These are phyloP conservation scores for Discostella stelligera DNA, from an alignment of 352 stramenopile genomes.

Conservation along the genomic window DNA sequence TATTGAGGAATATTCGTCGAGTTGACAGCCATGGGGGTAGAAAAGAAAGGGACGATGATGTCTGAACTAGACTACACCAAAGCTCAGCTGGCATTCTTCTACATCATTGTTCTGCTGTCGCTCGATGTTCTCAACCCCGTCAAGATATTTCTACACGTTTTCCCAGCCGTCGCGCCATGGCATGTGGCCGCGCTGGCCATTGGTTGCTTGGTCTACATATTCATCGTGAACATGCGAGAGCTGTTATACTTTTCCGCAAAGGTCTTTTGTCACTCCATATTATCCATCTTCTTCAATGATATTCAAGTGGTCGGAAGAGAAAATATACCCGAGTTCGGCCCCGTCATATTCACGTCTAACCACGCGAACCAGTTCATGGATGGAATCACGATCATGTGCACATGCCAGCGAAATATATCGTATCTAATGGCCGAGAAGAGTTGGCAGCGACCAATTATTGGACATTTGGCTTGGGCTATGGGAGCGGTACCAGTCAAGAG, in stretches of 20 bases:
- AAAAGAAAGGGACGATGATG: conserved; percentile 49
- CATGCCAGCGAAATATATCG: conserved; percentile 91
- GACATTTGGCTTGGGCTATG: conserved; percentile 92
- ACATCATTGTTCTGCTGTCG: conserved; percentile 72
- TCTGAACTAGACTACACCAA: conserved; percentile 69
- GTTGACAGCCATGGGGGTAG: conserved; percentile 20
- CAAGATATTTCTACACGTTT: conserved; percentile 81
- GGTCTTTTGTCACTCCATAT: conserved; percentile 95
- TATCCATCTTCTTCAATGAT: conserved; percentile 97
- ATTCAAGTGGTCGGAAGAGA: conserved; percentile 94
- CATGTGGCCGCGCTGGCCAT: conserved; percentile 65
- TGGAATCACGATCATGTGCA: conserved; percentile 92
- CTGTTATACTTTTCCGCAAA: conserved; percentile 79
- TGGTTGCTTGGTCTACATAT: conserved; percentile 69
- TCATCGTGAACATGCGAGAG: conserved; percentile 78
- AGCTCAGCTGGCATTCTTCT: conserved; percentile 73
- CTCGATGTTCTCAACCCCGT: conserved; percentile 80
- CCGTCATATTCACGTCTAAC: conserved; percentile 97
- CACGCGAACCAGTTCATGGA: conserved; percentile 99
- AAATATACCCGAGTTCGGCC: conserved; percentile 94
- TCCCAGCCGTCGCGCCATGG: conserved; percentile 62
- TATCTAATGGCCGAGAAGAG: conserved; percentile 97
- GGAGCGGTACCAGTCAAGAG: conserved; percentile 95
- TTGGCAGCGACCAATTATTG: conserved; percentile 91
- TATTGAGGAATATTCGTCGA: neutral